Percentiles rank a stretch among this genome's conserved stretches.
These are phyloP conservation scores for Panus rudis DNA, from an alignment of 768 basidiomycete species.

Conservation along the genomic window DNA sequence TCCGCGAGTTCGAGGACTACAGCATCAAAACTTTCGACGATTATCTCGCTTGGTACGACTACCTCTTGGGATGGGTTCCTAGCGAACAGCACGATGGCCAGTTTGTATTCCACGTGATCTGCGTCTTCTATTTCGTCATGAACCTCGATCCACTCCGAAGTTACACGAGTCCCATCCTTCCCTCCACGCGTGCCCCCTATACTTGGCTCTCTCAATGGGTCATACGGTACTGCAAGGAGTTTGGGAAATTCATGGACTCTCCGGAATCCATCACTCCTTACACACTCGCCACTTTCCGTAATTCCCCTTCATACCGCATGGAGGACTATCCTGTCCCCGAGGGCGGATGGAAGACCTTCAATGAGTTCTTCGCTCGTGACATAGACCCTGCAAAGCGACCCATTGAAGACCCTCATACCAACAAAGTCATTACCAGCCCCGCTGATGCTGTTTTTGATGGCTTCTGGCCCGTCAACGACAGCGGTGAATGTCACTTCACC, in stretches of 20 bases:
- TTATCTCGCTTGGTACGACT: constrained; percentile 11
- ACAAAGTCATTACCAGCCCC: constrained; percentile 12
- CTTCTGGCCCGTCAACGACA: constrained; percentile 10
- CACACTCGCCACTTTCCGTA: constrained; percentile 8
- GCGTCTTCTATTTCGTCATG: constrained; percentile 16
- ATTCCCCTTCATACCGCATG: constrained; percentile 10
- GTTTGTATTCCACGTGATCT: constrained; percentile 11
- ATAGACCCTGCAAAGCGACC: constrained; percentile 9
- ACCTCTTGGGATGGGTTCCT: constrained; percentile 12
- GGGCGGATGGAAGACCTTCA: constrained; percentile 15
- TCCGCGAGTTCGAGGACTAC: constrained; percentile 10
- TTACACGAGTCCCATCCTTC: constrained; percentile 9
- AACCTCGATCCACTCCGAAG: constrained; percentile 5
- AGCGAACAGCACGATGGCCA: constrained; percentile 5
- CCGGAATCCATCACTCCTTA: constrained; percentile 9
- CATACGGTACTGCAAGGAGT: constrained; percentile 12
- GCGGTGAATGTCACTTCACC: neutral
- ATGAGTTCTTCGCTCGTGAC: constrained; percentile 16
- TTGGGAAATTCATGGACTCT: constrained; percentile 14
- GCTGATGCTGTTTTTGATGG: constrained; percentile 12
- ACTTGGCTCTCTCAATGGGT: constrained; percentile 14
- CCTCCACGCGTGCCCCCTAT: constrained; percentile 5
- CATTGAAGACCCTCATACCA: constrained; percentile 4
- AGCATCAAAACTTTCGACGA: constrained; percentile 10
- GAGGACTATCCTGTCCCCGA: constrained; percentile 8